These are phyloP conservation scores for Podospora pseudoanserina DNA, from an alignment of 495 filamentous ascomycete genomes.

Conservation along the genomic window DNA sequence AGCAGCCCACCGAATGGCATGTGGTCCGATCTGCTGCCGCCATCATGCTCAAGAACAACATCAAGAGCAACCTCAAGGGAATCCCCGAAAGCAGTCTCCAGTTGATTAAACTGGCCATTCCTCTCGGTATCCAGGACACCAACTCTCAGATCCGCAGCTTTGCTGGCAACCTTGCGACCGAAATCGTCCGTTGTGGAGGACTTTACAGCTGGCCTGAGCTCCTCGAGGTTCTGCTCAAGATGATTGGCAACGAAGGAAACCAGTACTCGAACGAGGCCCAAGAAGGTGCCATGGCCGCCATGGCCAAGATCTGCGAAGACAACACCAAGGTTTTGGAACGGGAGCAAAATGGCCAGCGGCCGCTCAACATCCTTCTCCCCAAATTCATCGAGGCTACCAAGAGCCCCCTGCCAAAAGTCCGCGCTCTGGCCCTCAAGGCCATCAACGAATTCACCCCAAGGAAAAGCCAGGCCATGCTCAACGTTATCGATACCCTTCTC, in stretches of 20 bases:
- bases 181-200: slow-evolving; percentile 79
- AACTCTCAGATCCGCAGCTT: slow-evolving; percentile 79
- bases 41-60: slow-evolving; percentile 92
- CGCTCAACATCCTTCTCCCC: slow-evolving; percentile 83
- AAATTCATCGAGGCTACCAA: slow-evolving; percentile 84
- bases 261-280: slow-evolving; percentile 65
- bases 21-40: slow-evolving; percentile 80
- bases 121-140: slow-evolving; percentile 74
- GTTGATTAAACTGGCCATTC: slow-evolving; percentile 74
- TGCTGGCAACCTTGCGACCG: slow-evolving; percentile 93
- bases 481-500: slow-evolving; percentile 73
- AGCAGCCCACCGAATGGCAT: slow-evolving; percentile 56
- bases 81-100: slow-evolving; percentile 65
- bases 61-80: slow-evolving; percentile 64
- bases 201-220: slow-evolving; percentile 89
- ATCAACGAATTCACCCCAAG: slow-evolving; percentile 90
- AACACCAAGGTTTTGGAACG: slow-evolving; percentile 81
- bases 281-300: slow-evolving; percentile 89
- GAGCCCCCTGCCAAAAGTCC: slow-evolving; percentile 67
- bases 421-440: slow-evolving; percentile 70
- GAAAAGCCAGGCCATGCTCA: slow-evolving; percentile 70
- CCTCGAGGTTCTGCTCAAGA: slow-evolving; percentile 69
- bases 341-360: slow-evolving; percentile 80
- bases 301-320: slow-evolving; percentile 95
- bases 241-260: slow-evolving; percentile 70